Base-by-base conservation (phyloP, 2,329 filamentous ascomycete species). In the Fusarium chlamydosporum region DNA sequence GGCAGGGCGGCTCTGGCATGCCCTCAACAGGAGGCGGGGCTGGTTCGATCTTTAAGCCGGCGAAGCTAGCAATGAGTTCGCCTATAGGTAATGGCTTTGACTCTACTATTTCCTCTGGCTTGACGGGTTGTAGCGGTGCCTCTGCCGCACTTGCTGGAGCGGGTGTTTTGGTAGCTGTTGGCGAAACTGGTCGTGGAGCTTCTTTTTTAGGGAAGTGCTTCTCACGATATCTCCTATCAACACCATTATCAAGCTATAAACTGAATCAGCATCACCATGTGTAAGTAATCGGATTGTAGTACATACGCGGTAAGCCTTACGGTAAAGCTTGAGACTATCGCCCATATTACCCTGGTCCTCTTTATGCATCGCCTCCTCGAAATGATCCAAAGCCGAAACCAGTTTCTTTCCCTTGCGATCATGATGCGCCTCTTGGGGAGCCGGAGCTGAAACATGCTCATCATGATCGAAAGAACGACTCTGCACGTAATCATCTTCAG, bases 361-460 rank as follows among this genome's bases (percentile, higher is more conserved):
- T 78, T 90, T 94, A 79, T 96, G 92, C 57, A 97, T 94, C 5
- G 95, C 96, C 76, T 88, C 89, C 77, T 98, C 96, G 74, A 96
- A 98, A 78, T 97, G 92, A 73, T 98, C 96, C 16, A 99, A 81
- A 1, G 96, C 96, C 12, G 94, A 92, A 23, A 84, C 82, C 6
- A 92, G 92, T 71, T 91, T 79, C 57, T 71, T 77, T 12, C 59
- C 60, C 18, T 65, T 47, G 1, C 55, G 45, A 15, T 59, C 65
- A 61, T 66, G 66, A 16, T 58, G 53, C 1, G 43, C 31, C 6
- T 70, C 66, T 29, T 65, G 65, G 4, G 45, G 6, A n/a, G 20
- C 23, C 4, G 40, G 67, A 0, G 27, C 31, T 33, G 52, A 27
- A 33, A 7, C 23, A 8, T 65, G 61, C 13, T 74, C 73, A 33